These are phyloP conservation scores for Colletotrichum cordylinicola DNA, from an alignment of 2,329 filamentous ascomycete genomes.

Conservation along the genomic window DNA sequence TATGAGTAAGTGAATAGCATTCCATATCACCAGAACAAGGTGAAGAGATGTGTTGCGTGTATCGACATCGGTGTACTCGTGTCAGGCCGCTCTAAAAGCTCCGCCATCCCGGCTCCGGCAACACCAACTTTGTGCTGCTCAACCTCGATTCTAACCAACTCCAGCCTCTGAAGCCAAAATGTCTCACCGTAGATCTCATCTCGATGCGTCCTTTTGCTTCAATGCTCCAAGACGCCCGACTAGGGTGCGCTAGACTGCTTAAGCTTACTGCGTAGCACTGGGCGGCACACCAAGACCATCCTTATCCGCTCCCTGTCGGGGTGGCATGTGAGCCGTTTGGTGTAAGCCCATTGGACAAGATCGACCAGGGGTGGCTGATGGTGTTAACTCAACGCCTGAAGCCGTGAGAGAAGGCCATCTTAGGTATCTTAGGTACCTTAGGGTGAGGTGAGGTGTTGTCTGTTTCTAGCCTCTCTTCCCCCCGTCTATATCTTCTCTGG, in stretches of 20 bases:
- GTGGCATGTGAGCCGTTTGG: conserved; percentile 16
- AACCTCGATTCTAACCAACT: not conserved
- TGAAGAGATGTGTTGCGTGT: not conserved
- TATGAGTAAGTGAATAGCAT: fast-evolving
- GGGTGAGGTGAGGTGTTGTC: not conserved
- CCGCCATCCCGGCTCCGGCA: not conserved
- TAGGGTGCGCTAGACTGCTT: not conserved
- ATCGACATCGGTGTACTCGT: not conserved
- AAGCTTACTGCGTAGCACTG: conserved; percentile 1
- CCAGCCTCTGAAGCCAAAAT: not conserved
- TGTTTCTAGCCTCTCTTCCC: not conserved
- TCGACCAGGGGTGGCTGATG: not conserved
- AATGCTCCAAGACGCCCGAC: not conserved
- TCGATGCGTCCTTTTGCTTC: not conserved
- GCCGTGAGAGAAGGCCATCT: not conserved
- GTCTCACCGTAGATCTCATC: conserved; percentile 7
- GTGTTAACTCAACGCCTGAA: not conserved
- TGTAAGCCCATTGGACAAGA: conserved; percentile 18
- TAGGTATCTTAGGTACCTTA: not conserved
- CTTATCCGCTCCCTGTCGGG: not conserved
- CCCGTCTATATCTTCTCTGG: not conserved
- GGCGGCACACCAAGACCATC: not conserved
- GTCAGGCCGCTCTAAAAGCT: not conserved
- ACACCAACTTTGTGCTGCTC: not conserved
- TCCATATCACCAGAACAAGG: not conserved